Conservation (phyloP, 768 basidiomycete species). For the Naganishia kalamii region DNA sequence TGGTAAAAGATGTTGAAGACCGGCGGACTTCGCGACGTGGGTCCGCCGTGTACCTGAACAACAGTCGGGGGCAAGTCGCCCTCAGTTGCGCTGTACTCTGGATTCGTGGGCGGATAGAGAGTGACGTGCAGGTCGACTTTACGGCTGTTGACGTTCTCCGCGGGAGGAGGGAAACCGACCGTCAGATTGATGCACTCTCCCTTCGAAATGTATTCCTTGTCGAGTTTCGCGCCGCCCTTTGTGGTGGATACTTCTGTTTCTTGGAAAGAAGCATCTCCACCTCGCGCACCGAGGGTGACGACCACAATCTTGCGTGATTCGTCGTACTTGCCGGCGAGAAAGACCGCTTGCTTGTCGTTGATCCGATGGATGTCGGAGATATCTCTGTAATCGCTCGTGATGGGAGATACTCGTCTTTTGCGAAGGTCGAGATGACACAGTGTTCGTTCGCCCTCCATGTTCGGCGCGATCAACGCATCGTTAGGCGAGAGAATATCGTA, state of each 20-base stretch:
- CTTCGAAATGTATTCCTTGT: slow-evolving; percentile 8
- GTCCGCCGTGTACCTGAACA: slow-evolving; percentile 65
- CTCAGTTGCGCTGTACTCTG: slow-evolving; percentile 53
- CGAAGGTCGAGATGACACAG: slow-evolving; percentile 50
- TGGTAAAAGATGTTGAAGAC: slow-evolving; percentile 6
- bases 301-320: slow-evolving; percentile 26
- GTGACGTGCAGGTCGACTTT: slow-evolving; percentile 53
- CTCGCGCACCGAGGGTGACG: slow-evolving; percentile 17
- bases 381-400: slow-evolving; percentile 26
- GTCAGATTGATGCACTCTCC: slow-evolving; percentile 15
- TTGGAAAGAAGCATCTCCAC: slow-evolving; percentile 5
- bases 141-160: slow-evolving; percentile 4
- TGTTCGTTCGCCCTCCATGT: slow-evolving; percentile 49
- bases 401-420: slow-evolving; percentile 20
- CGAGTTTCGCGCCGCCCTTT: slow-evolving; percentile 5
- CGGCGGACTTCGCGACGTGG: slow-evolving; percentile 35
- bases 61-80: slow-evolving; percentile 65
- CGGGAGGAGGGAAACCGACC: slow-evolving; percentile 18
- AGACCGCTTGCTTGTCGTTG: slow-evolving; percentile 26
- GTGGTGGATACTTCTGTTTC: slow-evolving; percentile 12
- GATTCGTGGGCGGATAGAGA: slow-evolving; percentile 64
- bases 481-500: slow-evolving; percentile 47
- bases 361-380: slow-evolving; percentile 23
- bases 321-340: slow-evolving; percentile 28
- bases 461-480: slow-evolving; percentile 43